A percentile compares a stretch with the other conserved stretches of the same genome.
phyloP scores from a whole-genome alignment of 148 eudicot species.

The Spergularia bocconei region DNA sequence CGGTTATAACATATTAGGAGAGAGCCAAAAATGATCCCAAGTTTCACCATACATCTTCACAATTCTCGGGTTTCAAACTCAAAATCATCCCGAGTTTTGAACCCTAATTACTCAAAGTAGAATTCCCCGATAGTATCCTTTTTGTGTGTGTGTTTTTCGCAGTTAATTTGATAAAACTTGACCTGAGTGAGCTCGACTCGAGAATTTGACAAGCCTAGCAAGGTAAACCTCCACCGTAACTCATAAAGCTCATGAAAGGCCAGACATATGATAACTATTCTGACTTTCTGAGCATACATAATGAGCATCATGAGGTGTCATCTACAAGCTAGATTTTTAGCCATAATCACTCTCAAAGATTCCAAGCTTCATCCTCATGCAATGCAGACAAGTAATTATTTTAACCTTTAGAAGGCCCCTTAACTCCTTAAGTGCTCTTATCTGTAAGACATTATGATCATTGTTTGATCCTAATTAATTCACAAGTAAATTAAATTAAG shows the following conservation, averaged over 20 bases:
- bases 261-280: not conserved
- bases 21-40: too few species aligned
- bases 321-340: not conserved
- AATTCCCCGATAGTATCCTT: too few species aligned
- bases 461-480: constrained; percentile 12
- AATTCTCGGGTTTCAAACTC: too few species aligned
- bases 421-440: constrained; percentile 8
- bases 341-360: not conserved
- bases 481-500: constrained; percentile 2
- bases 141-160: too few species aligned
- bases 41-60: too few species aligned
- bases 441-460: constrained; percentile 12
- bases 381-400: constrained; percentile 15
- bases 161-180: too few species aligned
- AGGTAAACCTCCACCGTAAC: not conserved
- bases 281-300: not conserved
- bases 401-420: constrained; percentile 6
- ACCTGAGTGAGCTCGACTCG: not conserved
- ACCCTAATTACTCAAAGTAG: too few species aligned
- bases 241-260: not conserved
- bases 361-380: constrained; percentile 15
- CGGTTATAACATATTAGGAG: too few species aligned
- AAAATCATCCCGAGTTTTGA: too few species aligned
- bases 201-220: not conserved
- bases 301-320: not conserved